Conservation (phyloP, 2,329 filamentous ascomycete species). For the Tolypocladium sp. region DNA sequence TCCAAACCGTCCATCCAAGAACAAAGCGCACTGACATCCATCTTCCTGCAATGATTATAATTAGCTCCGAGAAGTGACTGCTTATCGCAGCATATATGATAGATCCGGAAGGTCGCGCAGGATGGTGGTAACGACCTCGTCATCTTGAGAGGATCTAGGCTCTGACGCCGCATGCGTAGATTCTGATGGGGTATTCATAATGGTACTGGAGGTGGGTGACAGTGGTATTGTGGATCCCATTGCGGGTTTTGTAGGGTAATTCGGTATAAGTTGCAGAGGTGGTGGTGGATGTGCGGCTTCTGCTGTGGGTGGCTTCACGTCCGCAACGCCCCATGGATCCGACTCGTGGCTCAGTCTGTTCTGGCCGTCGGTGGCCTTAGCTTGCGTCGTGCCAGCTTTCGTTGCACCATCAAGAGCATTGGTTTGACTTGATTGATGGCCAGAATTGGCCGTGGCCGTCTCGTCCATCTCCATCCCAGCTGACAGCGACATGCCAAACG, state of each 20-base stretch:
- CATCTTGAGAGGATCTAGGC: constrained; percentile 10
- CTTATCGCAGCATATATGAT: constrained; percentile 34
- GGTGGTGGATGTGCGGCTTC: neutral
- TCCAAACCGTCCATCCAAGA: neutral
- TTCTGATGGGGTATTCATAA: no score
- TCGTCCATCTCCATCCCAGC: neutral
- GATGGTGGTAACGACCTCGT: constrained; percentile 23
- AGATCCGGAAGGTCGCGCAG: constrained; percentile 31
- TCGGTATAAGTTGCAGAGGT: neutral
- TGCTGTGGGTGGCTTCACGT: neutral
- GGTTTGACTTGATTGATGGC: neutral
- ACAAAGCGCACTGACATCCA: neutral
- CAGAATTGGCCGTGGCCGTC: neutral
- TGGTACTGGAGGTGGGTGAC: neutral
- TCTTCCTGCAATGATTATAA: neutral
- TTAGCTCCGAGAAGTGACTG: neutral
- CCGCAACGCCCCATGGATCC: neutral
- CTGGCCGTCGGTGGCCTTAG: neutral
- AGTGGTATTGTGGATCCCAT: no score
- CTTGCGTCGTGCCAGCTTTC: neutral
- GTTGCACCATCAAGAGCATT: neutral
- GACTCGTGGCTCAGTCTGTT: neutral
- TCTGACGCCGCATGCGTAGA: neutral
- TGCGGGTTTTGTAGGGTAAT: neutral
- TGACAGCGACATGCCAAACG: neutral